Base-by-base conservation (phyloP, 208 protist species). In the Tritrichomonas foetus region DNA sequence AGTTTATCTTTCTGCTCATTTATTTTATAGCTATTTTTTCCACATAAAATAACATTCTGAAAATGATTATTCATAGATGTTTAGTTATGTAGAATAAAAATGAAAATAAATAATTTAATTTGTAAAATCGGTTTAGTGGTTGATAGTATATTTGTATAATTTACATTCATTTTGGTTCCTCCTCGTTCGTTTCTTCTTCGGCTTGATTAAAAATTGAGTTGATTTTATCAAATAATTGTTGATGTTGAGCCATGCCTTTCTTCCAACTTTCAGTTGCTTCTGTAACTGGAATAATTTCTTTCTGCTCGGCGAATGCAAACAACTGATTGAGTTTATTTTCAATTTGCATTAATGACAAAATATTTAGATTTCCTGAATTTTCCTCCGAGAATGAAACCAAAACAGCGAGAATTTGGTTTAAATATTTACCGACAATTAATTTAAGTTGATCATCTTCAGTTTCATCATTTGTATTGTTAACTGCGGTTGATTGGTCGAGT, bases 401-500 rank as follows among this genome's bases (percentile, higher is more conserved):
- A 57, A 53, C 47, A 57, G 44, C 41, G 9, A 89, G 47, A 47
- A 89, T 27, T 20, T 89, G 78, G 27, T 89, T 89, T 27, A 89
- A 13, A 57, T 89, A 89, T 57, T 89, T 89, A 33, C 78, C 78
- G 16, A 89, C 30, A 33, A 89, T 89, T 5, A 89, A 11, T 27
- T 89, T 89, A 57, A 57, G 14, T 50, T 89, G 78, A 39, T 89
- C 78, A 82, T 78, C 69, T 9, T 82, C 74, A 9, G 20, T 50
- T 33, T 89, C 25, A 39, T 89, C 78, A 14, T 89, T 30, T 89
- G 44, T 49, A 39, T 14, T 14, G 5, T 57, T 57, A 47, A 89
- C 78, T 36, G 78, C 78, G 20, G 41, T 36, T 33, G 78, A 89
- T 57, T 89, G n/a, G 8, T 57, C 47, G 16, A 89, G 78, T 30